phyloP scores from a whole-genome alignment of 1,139 yeast genomes.

The Eremothecium gossypii region DNA sequence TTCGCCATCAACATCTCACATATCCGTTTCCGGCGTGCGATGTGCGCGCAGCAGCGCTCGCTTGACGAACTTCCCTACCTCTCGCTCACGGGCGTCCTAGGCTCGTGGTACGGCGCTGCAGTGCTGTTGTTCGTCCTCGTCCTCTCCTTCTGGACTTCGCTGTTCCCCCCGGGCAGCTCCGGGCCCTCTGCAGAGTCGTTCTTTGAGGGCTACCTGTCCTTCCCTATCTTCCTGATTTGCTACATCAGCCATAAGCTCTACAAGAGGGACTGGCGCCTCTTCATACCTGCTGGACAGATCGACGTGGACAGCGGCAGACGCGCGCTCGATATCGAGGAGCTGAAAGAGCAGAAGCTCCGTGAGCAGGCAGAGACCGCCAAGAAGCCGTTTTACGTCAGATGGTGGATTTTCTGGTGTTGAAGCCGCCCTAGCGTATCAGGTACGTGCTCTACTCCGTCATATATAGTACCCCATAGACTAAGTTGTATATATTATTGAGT shows the following conservation, averaged over 20 bases:
- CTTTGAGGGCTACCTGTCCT: constrained; percentile 55
- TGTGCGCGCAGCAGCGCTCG: constrained; percentile 42
- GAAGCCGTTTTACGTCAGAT: constrained; percentile 45
- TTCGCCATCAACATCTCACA: constrained; percentile 51
- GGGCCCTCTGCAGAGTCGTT: constrained; percentile 49
- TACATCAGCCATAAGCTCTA: constrained; percentile 50
- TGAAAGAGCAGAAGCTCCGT: constrained; percentile 56
- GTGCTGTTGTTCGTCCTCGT: constrained; percentile 43
- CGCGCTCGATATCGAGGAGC: constrained; percentile 52
- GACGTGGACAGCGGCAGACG: constrained; percentile 67
- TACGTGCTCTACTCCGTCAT: too few species aligned
- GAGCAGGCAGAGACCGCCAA: constrained; percentile 45
- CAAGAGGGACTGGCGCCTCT: constrained; percentile 43
- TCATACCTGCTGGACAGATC: constrained; percentile 42
- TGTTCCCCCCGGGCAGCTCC: constrained; percentile 48
- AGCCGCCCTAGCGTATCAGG: too few species aligned
- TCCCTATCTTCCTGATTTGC: constrained; percentile 49
- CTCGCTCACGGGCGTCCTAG: constrained; percentile 46
- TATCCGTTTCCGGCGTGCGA: constrained; percentile 54
- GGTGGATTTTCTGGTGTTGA: constrained; percentile 48
- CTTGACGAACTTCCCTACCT: constrained; percentile 45
- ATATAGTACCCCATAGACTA: too few species aligned
- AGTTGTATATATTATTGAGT: too few species aligned
- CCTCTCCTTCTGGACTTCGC: constrained; percentile 63
- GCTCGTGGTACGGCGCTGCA: constrained; percentile 42